Base-by-base conservation (phyloP, 345 rosid genomes). In the Reutealis trisperma region DNA sequence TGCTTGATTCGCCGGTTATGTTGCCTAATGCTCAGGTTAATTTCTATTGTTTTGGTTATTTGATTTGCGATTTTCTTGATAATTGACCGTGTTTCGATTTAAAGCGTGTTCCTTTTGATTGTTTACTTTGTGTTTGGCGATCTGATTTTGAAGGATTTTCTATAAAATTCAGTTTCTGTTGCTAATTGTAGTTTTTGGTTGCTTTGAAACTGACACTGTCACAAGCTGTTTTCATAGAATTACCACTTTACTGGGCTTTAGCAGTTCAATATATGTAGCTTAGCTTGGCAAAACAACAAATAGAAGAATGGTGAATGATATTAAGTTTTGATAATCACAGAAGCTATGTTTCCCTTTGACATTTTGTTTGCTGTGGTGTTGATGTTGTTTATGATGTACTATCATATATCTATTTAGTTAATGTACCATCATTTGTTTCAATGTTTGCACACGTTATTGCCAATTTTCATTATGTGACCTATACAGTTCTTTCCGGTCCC, bases 1-100 rank as follows among this genome's bases (percentile, higher is more conserved):
- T 93, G 75, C 91, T 96, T 57, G 98, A 96, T 27, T 93, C 98
- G 61, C 99, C 99, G 0, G 89, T 96, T 74, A 84, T 96, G 72
- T 87, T 93, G 76, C 88, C 93, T 27, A 91, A 93, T 79, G 82
- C 98, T 9, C 83, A 89, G 92, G 99, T 91, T 77, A 72, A 82
- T 4, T 45, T 24, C 16, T 32, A 71, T 70, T 27, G 9, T 47
- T 15, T 15, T 21, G 5, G 44, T 42, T 11, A 22, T 74, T 27
- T 18, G 27, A 16, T 25, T 66, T 66, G 6, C 32, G 22, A 16
- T 54, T n/a, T 41, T 15, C 10, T 9, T 42, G 62, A 14, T 25
- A 10, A 10, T 72, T 57, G 22, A 19, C 11, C 27, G 24, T 41
- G 15, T 34, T 37, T 34, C 25, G 7, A 34, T 16, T 9, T 32